Evolutionary conservation across 208 protist species (phyloP), one percentile per base, ranked within the genome.

Genomic region (Acanthamoeba polyphaga): DNA sequence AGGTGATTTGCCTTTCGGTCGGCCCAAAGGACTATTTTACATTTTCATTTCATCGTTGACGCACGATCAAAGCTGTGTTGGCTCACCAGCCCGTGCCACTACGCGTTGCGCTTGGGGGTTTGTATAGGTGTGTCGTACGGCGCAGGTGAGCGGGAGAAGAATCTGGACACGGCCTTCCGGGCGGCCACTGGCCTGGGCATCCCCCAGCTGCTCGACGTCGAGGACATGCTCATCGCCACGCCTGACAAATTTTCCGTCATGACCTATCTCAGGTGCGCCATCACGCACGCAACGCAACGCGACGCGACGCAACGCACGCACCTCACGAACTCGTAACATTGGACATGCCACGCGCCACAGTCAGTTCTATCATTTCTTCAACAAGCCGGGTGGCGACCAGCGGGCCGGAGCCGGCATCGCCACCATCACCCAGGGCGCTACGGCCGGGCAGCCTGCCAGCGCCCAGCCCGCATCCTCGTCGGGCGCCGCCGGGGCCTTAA

Each of bases 241-340:
- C 89, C 89, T n/a, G 89, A 93, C 38, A 93, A 93, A 55, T 93
- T 93, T 49, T 93, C 89, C 24, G 70, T 93, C 38, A 93, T 93
- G 88, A 93, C 88, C 49, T 93, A 93, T 55, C 88, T 93, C 53
- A 93, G 88, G 88, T 93, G 12, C 66, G 58, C 17, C 15, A 15
- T 76, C 27, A 13, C 64, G n/a, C 27, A 70, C 27, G n/a, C 64
- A 29, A 32, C 8, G 9, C n/a, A 22, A 34, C 34, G 34, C 34
- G n/a, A 34, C 34, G 34, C 34, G n/a, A 34, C 34, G 34, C 34
- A 34, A 34, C 34, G 34, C 34, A 34, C 34, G 34, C 34, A 34
- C 34, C 34, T 78, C 34, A 78, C 17, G 70, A 7, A 78, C 70
- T 7, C 60, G 24, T 22, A 19, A 90, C 38, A 34, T 8, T 51